phyloP scores from a whole-genome alignment of 1,284 basidiomycete genomes.

The Leccinum solheimii region DNA sequence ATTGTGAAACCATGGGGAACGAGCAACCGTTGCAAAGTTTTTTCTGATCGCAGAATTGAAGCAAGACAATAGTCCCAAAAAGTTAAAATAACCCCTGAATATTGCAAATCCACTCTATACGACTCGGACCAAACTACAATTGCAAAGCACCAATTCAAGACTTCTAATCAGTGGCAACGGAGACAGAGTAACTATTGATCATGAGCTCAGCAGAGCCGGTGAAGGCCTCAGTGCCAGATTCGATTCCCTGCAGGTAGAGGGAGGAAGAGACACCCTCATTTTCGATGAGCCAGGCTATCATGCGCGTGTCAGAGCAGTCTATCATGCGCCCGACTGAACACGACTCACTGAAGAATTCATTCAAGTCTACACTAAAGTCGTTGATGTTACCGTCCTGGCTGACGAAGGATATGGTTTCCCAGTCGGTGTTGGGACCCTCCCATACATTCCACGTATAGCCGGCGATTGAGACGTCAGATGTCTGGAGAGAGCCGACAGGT shows the following conservation, averaged over 20 bases:
- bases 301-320: slow-evolving; percentile 1
- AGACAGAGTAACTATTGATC: slow-evolving; percentile 40
- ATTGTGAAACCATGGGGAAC: slow-evolving; percentile 35
- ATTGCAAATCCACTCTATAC: background rate
- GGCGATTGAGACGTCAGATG: slow-evolving; percentile 43
- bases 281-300: slow-evolving; percentile 41
- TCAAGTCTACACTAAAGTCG: slow-evolving; percentile 55
- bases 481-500: slow-evolving; percentile 53
- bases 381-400: slow-evolving; percentile 49
- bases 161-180: slow-evolving; percentile 18
- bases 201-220: slow-evolving; percentile 44
- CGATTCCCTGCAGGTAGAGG: slow-evolving; percentile 48
- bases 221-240: slow-evolving; percentile 50
- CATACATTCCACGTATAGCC: slow-evolving; percentile 59
- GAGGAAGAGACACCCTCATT: slow-evolving; percentile 43
- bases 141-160: background rate
- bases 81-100: slow-evolving; percentile 19
- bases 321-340: background rate
- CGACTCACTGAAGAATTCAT: slow-evolving; percentile 53
- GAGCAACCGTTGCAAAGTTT: slow-evolving; percentile 2
- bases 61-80: slow-evolving; percentile 29
- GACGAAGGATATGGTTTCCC: slow-evolving; percentile 60
- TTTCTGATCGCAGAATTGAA: slow-evolving; percentile 10
- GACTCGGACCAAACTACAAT: background rate
- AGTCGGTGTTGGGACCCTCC: slow-evolving; percentile 55